Evolutionary conservation across 345 rosid species (phyloP).

Genomic region (Pseudoturritis turrita): DNA sequence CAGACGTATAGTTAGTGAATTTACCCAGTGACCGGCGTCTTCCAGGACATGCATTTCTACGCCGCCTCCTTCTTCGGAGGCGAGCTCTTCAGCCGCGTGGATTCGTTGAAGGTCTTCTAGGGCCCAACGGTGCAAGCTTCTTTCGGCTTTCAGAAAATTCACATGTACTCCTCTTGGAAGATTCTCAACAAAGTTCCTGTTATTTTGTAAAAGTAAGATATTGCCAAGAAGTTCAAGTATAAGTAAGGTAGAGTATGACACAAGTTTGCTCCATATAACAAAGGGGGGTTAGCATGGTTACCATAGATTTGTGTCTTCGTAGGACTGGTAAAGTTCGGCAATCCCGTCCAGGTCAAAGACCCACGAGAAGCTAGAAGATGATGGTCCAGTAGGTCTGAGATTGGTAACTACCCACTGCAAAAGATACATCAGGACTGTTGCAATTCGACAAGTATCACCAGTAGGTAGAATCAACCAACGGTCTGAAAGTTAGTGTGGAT

Average conservation of each 20-base stretch:
- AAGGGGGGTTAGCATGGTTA: conserved; percentile 21
- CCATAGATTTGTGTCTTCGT: conserved; percentile 93
- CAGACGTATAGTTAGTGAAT: neutral
- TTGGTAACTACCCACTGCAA: conserved; percentile 90
- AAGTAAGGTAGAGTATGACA: neutral
- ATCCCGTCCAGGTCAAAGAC: conserved; percentile 78
- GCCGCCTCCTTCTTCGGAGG: conserved; percentile 83
- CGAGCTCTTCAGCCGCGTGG: conserved; percentile 87
- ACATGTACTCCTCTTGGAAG: conserved; percentile 86
- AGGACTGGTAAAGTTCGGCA: conserved; percentile 69
- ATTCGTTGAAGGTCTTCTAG: conserved; percentile 86
- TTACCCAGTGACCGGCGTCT: conserved; percentile 98
- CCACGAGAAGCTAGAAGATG: conserved; percentile 74
- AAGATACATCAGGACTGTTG: conserved; percentile 18
- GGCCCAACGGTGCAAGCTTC: conserved; percentile 98
- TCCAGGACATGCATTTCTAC: conserved; percentile 96
- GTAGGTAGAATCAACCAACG: neutral
- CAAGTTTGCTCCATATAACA: neutral
- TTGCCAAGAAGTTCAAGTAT: neutral
- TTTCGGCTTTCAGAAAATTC: conserved; percentile 90
- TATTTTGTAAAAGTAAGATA: conserved; percentile 8
- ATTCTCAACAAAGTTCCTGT: conserved; percentile 81
- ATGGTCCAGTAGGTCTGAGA: conserved; percentile 50
- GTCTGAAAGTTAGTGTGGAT: neutral
- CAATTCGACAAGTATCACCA: neutral